These are phyloP conservation scores for Medicago lupulina DNA, from an alignment of 306 rosid species.

Conservation along the genomic window DNA sequence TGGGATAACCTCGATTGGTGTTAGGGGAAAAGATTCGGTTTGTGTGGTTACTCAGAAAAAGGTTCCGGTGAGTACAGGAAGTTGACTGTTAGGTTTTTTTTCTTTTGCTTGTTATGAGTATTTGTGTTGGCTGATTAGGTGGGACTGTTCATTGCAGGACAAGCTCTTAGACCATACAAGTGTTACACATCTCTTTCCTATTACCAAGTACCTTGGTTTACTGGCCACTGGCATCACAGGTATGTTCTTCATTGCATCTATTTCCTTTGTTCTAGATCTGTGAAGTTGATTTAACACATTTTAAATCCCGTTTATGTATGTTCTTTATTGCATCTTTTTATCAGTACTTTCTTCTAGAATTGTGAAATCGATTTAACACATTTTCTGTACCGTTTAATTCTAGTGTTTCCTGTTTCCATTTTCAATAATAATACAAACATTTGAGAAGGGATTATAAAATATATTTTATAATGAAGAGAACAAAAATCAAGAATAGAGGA, in stretches of 20 bases:
- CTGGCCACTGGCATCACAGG: constrained; percentile 98
- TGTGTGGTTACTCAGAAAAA: constrained; percentile 99
- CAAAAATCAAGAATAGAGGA: too few relatives aligned
- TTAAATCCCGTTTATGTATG: background rate
- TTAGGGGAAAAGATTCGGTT: constrained; percentile 88
- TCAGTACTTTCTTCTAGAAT: background rate
- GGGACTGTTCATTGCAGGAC: constrained; percentile 64
- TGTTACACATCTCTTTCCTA: constrained; percentile 89
- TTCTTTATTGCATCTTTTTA: background rate
- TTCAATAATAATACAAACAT: too few relatives aligned
- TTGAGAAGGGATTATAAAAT: background rate
- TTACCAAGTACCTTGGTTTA: constrained; percentile 90
- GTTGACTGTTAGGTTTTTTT: constrained; percentile 29
- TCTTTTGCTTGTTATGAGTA: constrained; percentile 2
- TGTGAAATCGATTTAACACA: background rate
- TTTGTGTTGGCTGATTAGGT: constrained; percentile 23
- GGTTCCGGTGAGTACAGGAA: constrained; percentile 80
- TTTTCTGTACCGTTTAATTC: background rate
- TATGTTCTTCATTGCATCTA: constrained; percentile 12
- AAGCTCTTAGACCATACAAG: constrained; percentile 98
- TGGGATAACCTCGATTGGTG: constrained; percentile 93
- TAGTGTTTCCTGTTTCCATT: background rate
- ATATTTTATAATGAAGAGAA: too few relatives aligned
- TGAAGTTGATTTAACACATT: constrained; percentile 13
- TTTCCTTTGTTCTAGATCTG: constrained; percentile 2